Evolutionary conservation across 2,329 filamentous ascomycete genomes (phyloP).

Genomic region (Aspergillus novoparasiticus): DNA sequence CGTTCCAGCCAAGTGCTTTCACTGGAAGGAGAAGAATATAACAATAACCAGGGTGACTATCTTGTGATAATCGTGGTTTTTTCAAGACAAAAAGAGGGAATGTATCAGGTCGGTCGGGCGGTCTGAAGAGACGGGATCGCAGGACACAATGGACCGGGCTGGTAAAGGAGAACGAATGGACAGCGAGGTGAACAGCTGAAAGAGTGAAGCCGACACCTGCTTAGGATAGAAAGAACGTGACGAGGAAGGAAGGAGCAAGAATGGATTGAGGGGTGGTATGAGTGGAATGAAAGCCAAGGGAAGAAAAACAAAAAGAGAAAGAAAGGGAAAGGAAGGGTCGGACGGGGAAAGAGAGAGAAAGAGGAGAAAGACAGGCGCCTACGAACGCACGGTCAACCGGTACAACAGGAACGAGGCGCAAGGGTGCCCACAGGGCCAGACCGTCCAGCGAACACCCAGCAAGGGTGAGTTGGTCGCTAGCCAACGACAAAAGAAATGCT

Average conservation of each 20-base stretch:
- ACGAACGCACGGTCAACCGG: conserved; percentile 1
- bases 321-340: conserved; percentile 9
- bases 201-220: conserved; percentile 64
- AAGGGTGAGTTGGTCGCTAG: conserved; percentile 9
- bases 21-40: conserved; percentile 7
- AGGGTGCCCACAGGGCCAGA: conserved; percentile 24
- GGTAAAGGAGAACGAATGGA: conserved; percentile 47
- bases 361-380: conserved; percentile 9
- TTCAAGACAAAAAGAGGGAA: conserved; percentile 21
- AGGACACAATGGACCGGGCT: conserved; percentile 19
- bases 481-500: conserved; percentile 10
- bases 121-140: conserved; percentile 19
- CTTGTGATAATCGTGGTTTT: not conserved
- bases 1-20: conserved; percentile 9
- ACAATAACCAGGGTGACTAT: conserved; percentile 1
- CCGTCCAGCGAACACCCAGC: conserved; percentile 12
- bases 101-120: conserved; percentile 16
- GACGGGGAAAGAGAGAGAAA: conserved; percentile 7
- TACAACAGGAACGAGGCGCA: conserved; percentile 21
- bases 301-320: conserved; percentile 16
- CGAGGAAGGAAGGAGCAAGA: conserved; percentile 29
- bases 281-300: conserved; percentile 27
- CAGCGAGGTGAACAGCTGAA: conserved; percentile 60
- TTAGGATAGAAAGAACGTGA: conserved; percentile 31
- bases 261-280: conserved; percentile 12